phyloP scores from a whole-genome alignment of 2,329 filamentous ascomycete species.

The Aspergillus novoparasiticus region DNA sequence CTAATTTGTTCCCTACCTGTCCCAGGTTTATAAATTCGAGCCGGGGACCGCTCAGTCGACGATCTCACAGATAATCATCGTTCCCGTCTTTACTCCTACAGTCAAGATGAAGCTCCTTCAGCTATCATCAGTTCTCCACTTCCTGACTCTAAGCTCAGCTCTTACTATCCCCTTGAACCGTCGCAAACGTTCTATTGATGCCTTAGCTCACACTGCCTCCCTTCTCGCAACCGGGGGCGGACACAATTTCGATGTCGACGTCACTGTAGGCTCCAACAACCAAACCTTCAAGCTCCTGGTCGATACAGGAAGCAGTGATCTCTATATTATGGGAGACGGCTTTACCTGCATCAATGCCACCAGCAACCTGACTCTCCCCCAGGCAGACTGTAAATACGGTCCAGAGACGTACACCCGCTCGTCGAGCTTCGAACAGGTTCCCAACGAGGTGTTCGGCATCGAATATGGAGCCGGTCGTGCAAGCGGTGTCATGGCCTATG shows the following conservation, averaged over 20 bases:
- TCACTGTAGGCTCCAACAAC: conserved; percentile 25
- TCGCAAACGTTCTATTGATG: not conserved
- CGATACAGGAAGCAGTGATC: conserved; percentile 54
- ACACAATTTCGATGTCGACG: conserved; percentile 22
- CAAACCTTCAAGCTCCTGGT: conserved; percentile 42
- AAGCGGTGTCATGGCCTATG: conserved; percentile 26
- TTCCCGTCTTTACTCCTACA: not conserved
- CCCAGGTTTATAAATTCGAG: no score
- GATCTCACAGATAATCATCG: not conserved
- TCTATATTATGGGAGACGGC: conserved; percentile 43
- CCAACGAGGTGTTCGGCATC: conserved; percentile 25
- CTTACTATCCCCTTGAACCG: not conserved
- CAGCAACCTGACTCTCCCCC: conserved; percentile 3
- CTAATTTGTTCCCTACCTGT: no score
- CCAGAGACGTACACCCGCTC: conserved; percentile 27
- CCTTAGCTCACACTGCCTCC: not conserved
- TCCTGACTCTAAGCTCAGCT: not conserved
- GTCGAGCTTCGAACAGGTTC: conserved; percentile 20
- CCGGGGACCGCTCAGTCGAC: not conserved
- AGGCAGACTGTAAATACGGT: conserved; percentile 23
- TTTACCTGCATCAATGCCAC: conserved; percentile 38
- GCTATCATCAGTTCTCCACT: not conserved
- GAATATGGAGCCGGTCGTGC: conserved; percentile 29
- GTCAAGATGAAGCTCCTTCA: not conserved
- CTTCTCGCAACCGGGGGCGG: conserved; percentile 20